Percentiles rank a stretch among this genome's conserved stretches.
These are phyloP conservation scores for Colletotrichum sp. DNA, from an alignment of 2,329 filamentous ascomycete species.

Conservation along the genomic window DNA sequence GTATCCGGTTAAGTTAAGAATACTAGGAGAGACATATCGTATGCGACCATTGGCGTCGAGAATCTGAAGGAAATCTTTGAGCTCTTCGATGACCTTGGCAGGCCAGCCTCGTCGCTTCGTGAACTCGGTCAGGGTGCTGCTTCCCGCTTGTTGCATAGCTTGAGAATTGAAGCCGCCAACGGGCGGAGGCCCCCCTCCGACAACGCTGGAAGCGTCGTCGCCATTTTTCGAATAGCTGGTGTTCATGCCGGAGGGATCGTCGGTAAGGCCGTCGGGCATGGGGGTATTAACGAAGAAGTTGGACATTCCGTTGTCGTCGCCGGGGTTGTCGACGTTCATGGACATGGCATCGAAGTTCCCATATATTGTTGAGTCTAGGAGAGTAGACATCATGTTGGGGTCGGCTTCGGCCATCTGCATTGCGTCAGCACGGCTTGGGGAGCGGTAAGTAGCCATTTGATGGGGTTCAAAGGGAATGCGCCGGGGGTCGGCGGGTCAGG, in stretches of 20 bases:
- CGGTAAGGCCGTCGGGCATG: constrained; percentile 18
- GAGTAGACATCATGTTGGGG: constrained; percentile 47
- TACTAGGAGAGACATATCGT: constrained; percentile 84
- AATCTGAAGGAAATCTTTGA: constrained; percentile 88
- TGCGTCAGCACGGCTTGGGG: constrained; percentile 11
- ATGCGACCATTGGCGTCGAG: constrained; percentile 85
- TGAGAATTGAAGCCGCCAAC: constrained; percentile 37
- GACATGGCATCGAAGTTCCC: constrained; percentile 42
- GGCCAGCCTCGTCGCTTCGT: constrained; percentile 78
- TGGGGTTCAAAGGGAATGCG: background rate
- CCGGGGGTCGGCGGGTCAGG: constrained; percentile 7
- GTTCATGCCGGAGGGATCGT: constrained; percentile 10
- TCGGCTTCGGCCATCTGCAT: constrained; percentile 29
- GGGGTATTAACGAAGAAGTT: constrained; percentile 30
- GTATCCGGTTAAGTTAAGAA: constrained; percentile 78
- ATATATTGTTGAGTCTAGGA: constrained; percentile 46
- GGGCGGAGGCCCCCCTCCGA: constrained; percentile 47
- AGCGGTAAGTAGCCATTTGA: background rate
- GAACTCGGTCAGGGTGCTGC: constrained; percentile 60
- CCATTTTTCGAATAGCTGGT: constrained; percentile 16
- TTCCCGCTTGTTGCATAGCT: constrained; percentile 38
- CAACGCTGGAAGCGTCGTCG: constrained; percentile 29
- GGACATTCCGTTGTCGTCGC: constrained; percentile 30
- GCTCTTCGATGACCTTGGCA: constrained; percentile 85
- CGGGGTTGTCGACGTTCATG: constrained; percentile 45